Base-by-base conservation (phyloP, 2,329 filamentous ascomycete species). In the Sordariomycetes sp. region DNA sequence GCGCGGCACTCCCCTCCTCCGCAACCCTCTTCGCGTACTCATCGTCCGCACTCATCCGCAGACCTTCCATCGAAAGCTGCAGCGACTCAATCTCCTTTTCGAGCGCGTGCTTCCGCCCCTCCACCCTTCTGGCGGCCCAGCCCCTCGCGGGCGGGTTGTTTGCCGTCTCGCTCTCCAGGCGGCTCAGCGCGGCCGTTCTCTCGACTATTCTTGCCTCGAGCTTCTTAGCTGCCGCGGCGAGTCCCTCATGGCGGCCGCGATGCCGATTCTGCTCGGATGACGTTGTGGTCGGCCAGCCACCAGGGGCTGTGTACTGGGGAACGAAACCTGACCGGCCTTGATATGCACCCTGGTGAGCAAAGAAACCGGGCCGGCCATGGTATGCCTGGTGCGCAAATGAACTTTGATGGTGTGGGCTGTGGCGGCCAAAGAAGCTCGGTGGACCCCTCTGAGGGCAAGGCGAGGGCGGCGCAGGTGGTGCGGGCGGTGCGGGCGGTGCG, bases 41-140 rank as follows among this genome's bases (percentile, higher is more conserved):
- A 62, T 72, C 76, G 56, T 80, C 76, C 1, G 72, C 75, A 63
- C 76, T 71, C 6, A 76, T 59, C 59, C 69, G 65, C 57, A 78
- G 58, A 57, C 61, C 58, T 55, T 73, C 69, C 28, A 77, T 62
- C 53, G 68, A 66, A 13, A 61, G 60, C 50, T 69, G 69, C 57
- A 80, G 62, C 35, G 64, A 65, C 58, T 72, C 68, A 48, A 76
- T 64, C 61, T 72, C 70, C 59, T 62, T 65, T 56, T 70, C 69
- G 39, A 64, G 45, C 7, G 17, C 48, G 2, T n/a, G 32, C 48
- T 56, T 56, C 48, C 50, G 50, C n/a, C 32, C 34, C 55, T 39
- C 32, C n/a, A n/a, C 32, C 48, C 35, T 56, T 48, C 32, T 54
- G 13, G 51, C 56, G 13, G 13, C 25, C 51, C 51, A 53, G 36